Evolutionary conservation across 208 protist species (phyloP), one percentile per base, ranked within the genome.

Genomic region (Acanthamoeba triangularis): DNA sequence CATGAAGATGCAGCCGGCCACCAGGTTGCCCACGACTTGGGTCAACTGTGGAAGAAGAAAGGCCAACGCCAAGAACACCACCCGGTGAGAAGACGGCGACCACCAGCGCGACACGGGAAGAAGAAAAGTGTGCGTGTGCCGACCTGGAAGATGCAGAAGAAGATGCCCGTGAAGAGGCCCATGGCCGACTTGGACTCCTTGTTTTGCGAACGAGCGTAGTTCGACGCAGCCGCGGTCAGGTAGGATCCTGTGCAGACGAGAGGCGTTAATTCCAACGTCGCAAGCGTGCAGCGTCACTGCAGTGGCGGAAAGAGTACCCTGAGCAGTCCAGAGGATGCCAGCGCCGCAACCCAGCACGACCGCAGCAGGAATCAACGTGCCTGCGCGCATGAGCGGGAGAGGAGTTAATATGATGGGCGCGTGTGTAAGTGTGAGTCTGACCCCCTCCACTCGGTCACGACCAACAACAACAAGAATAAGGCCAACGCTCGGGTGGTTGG

Each of bases 71-170:
- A 25, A 90, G 13, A 28, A 20, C 18, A 5, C 10, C 44, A 23
- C 52, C 20, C 5, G 65, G 28, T 74, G 33, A 74, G 65, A 37
- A 33, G 65, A 7, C 3, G 65, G 23, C 10, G 18, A 69, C 44
- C 44, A 49, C 44, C 20, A 33, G 61, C 16, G 61, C 61, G 28
- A 67, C 44, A 4, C 44, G 7, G 47, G 23, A 47, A 41, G 35
- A 56, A 2, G 0, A 20, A 41, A 8, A 41, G 56, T 28, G n/a
- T 25, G 33, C 13, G 18, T 2, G 2, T 30, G 13, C 8, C 52
- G 16, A 90, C 84, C 84, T 69, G 47, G 54, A 90, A 90, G 56
- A 90, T 90, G 52, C 84, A 25, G 35, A 90, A 90, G 84, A 90
- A 90, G 56, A 90, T 90, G 8, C 84, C 84, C 16, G 47, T 90